These are phyloP conservation scores for Termitomyces titanicus DNA, from an alignment of 768 basidiomycete species.

Conservation along the genomic window DNA sequence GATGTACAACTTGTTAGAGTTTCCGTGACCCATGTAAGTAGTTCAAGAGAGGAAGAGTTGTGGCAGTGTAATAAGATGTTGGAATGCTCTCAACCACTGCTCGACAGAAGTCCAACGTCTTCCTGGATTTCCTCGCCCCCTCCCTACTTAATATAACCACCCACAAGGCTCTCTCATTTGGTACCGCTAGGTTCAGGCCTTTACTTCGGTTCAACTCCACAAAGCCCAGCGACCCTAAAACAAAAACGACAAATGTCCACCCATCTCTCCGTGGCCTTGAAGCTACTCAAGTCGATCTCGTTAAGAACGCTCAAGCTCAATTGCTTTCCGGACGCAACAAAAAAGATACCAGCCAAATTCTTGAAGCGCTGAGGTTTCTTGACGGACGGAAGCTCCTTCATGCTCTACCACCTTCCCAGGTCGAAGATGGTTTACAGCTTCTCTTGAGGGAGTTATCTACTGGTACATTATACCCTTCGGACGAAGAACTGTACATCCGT, in stretches of 20 bases:
- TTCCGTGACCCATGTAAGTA: slow-evolving; percentile 74
- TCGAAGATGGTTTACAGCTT: slow-evolving; percentile 35
- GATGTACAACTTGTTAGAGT: slow-evolving; percentile 83
- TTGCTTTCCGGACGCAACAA: slow-evolving; percentile 35
- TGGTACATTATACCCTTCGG: slow-evolving; percentile 21
- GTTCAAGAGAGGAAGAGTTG: neutral
- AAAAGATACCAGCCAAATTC: slow-evolving; percentile 26
- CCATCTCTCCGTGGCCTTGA: slow-evolving; percentile 12
- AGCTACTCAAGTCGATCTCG: slow-evolving; percentile 16
- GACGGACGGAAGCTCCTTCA: slow-evolving; percentile 39
- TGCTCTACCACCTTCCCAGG: slow-evolving; percentile 39
- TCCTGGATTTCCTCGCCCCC: slow-evolving; percentile 44
- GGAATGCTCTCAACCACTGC: slow-evolving; percentile 12
- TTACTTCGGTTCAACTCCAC: neutral
- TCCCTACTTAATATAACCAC: slow-evolving; percentile 22
- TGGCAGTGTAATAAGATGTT: slow-evolving; percentile 8
- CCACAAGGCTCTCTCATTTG: neutral
- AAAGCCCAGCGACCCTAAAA: slow-evolving; percentile 5
- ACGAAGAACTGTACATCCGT: slow-evolving; percentile 33
- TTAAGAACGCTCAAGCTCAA: slow-evolving; percentile 30
- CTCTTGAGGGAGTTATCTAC: slow-evolving; percentile 25
- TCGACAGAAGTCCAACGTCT: slow-evolving; percentile 21
- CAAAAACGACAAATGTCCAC: slow-evolving; percentile 8
- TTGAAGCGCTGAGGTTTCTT: slow-evolving; percentile 39
- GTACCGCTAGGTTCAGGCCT: neutral